A percentile compares a stretch with the other conserved stretches of the same genome.
These are phyloP conservation scores for Protomyces inouyei DNA, from an alignment of 1,139 yeast genomes.

Conservation along the genomic window DNA sequence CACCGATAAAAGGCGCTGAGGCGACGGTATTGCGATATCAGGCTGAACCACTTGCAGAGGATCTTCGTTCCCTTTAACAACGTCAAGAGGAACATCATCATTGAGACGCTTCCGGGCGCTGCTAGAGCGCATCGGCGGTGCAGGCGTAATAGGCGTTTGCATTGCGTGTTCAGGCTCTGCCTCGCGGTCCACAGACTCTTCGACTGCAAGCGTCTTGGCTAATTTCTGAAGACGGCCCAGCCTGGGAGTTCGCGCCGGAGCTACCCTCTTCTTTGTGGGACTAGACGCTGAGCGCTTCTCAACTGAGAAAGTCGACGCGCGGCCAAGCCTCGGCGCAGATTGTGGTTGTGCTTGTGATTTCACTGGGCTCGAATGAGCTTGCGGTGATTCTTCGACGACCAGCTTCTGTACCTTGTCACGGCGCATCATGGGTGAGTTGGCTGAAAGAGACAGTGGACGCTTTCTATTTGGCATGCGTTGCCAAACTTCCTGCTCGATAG, in stretches of 20 bases:
- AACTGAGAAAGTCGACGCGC: no score
- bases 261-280: background rate
- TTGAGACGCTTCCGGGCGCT: background rate
- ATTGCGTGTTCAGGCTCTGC: background rate
- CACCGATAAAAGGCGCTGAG: background rate
- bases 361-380: background rate
- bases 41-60: background rate
- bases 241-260: background rate
- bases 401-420: background rate
- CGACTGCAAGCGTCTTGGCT: background rate
- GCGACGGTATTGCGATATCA: background rate
- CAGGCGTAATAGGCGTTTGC: no score
- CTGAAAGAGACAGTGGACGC: background rate
- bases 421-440: background rate
- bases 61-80: background rate
- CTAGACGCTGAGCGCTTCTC: background rate
- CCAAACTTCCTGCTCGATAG: conserved; percentile 10
- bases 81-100: background rate
- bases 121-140: background rate
- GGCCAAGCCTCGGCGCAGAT: no score
- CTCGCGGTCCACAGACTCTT: background rate
- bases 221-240: background rate
- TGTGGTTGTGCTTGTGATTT: no score
- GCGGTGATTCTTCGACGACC: background rate
- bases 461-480: background rate